These are phyloP conservation scores for Botrytis paeoniae DNA, from an alignment of 2,329 filamentous ascomycete genomes.

Conservation along the genomic window DNA sequence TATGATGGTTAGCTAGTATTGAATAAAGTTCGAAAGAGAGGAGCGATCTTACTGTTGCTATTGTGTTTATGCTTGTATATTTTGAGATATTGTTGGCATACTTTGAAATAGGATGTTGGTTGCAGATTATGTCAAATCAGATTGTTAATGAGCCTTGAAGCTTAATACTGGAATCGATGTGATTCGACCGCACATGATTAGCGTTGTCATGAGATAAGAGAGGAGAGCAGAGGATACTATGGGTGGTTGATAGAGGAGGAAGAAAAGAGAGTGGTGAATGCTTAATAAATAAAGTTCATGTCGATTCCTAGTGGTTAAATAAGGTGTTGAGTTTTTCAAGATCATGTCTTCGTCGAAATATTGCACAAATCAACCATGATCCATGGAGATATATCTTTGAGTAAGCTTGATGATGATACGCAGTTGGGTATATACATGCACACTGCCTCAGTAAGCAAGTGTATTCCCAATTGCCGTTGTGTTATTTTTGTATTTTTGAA, in stretches of 20 bases:
- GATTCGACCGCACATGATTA: not conserved
- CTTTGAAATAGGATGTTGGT: not conserved
- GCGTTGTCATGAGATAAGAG: too few relatives aligned
- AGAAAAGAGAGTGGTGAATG: not conserved
- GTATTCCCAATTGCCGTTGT: not conserved
- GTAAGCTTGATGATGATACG: not conserved
- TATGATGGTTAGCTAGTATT: not conserved
- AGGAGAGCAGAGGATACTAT: too few relatives aligned
- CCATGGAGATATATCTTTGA: too few relatives aligned
- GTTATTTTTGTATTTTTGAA: not conserved
- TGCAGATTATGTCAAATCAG: too few relatives aligned
- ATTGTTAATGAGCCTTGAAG: too few relatives aligned
- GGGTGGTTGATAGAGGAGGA: too few relatives aligned
- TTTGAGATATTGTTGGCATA: not conserved
- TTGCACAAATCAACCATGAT: not conserved
- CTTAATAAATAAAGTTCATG: too few relatives aligned
- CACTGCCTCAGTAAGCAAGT: not conserved
- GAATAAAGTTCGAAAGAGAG: not conserved
- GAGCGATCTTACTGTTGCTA: not conserved
- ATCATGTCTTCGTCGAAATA: too few relatives aligned
- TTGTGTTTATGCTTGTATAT: not conserved
- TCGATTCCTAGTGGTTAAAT: not conserved
- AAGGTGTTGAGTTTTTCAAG: not conserved
- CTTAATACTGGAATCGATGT: not conserved
- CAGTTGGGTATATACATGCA: rapidly evolving